Conservation (phyloP, 2,329 filamentous ascomycete genomes). For the Fusarium udum region DNA sequence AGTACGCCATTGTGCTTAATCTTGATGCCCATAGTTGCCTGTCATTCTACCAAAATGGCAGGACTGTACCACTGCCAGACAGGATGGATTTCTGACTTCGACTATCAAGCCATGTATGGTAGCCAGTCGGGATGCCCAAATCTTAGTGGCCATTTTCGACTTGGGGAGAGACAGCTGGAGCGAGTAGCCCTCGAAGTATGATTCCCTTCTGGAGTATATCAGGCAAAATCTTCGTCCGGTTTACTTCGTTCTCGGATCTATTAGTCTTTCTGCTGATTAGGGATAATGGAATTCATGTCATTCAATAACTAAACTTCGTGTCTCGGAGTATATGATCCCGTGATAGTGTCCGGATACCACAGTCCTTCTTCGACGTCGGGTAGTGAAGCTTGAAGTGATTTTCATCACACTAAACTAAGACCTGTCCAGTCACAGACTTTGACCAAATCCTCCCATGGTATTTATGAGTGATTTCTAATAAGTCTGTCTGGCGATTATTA, state of each 20-base stretch:
- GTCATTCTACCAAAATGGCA: background rate
- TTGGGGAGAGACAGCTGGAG: background rate
- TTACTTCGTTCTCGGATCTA: background rate
- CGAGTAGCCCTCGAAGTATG: background rate
- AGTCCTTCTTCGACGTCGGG: accelerated
- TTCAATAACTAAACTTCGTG: accelerated
- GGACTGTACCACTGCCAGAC: background rate
- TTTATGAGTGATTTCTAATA: background rate
- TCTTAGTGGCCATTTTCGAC: background rate
- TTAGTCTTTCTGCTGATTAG: accelerated
- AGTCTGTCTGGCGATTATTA: background rate
- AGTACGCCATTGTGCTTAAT: background rate
- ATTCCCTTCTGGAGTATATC: background rate
- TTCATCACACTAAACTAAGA: background rate
- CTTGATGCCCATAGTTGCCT: background rate
- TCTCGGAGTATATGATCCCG: background rate
- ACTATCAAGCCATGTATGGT: background rate
- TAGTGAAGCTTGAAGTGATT: background rate
- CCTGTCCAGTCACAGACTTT: background rate
- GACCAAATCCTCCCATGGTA: background rate
- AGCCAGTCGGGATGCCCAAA: background rate
- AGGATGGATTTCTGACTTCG: background rate
- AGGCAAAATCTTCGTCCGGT: background rate
- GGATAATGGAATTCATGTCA: background rate
- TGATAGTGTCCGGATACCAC: accelerated